Conservation (phyloP, 2,329 filamentous ascomycete genomes). For the Fusarium illudens region DNA sequence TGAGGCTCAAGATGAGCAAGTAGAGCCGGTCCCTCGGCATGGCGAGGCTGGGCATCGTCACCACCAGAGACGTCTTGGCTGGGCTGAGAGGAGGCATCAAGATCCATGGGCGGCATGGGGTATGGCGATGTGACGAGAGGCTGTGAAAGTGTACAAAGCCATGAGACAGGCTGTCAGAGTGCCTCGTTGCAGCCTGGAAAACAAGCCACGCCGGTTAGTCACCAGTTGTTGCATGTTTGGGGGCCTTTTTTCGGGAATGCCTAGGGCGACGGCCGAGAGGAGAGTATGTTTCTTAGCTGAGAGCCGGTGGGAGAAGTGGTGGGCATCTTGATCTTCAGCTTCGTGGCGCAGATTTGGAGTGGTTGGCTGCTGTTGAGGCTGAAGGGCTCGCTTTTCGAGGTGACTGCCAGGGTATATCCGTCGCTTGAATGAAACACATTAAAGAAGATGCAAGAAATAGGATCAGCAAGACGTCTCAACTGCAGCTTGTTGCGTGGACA, state of each 20-base stretch:
- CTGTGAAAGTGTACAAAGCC: not conserved
- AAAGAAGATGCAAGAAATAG: not conserved
- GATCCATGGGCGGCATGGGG: slow-evolving; percentile 34
- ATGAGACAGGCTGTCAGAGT: not conserved
- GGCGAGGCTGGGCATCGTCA: not conserved
- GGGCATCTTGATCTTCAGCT: not conserved
- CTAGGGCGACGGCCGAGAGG: not conserved
- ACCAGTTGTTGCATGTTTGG: not conserved
- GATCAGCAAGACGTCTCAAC: not conserved
- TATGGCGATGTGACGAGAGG: slow-evolving; percentile 15
- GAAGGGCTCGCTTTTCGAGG: not conserved
- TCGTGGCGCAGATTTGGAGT: not conserved
- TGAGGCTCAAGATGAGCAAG: not conserved
- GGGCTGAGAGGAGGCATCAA: slow-evolving; percentile 22
- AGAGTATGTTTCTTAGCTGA: not conserved
- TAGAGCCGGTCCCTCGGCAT: not conserved
- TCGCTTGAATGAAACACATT: not conserved
- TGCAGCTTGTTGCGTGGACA: not conserved
- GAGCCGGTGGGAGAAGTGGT: not conserved
- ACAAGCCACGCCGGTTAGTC: slow-evolving; percentile 6
- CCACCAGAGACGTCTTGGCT: slow-evolving; percentile 21
- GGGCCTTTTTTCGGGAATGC: not conserved
- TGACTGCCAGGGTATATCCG: not conserved
- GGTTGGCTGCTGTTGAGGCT: not conserved
- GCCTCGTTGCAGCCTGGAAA: not conserved